Base-by-base conservation (phyloP, 1,139 yeast species). In the Casaregolazyma suthepensis region DNA sequence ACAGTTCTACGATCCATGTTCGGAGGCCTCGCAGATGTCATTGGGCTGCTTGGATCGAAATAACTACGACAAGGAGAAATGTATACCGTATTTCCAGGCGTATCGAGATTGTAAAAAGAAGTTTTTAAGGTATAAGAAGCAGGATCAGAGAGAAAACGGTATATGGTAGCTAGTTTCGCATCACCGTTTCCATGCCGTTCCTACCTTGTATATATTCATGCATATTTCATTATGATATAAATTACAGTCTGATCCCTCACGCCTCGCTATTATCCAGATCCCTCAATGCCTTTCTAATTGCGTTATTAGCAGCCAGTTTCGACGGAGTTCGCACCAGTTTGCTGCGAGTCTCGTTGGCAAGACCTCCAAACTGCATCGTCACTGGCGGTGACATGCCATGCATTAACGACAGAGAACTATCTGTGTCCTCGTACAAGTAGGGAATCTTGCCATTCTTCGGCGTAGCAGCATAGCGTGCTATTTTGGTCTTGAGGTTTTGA, bases 1-100 rank as follows among this genome's bases (percentile, higher is more conserved):
- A 5, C 82, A 85, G 67, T 93, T 78, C 68, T 91, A 86, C 65
- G 97, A 93, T 66, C 98, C 99, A 0, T 93, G 99, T 69, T 87
- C 85, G 54, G 91, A 89, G 65, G 85, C 95, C 46, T 78, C 96
- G 20, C 85, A 83, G 66, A 93, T 95, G 78, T 87, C 96, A 38
- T 74, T 90, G 62, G 81, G 80, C 60, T 93, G 99, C 63, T 74
- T 93, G 66, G 88, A 82, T 57, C 70, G 84, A 57, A 80, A 89
- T 64, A 80, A 86, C 64, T 91, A 85, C 63, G 93, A 88, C 59
- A 80, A 84, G 59, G 78, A 80, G 26, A 81, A 81, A 56, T 93
- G 99, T 68, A 80, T 78, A 59, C 96, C 87, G 58, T 91, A 88
- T 65, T 93, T 91, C 66, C 90, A 85, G 62, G 96, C 97, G 0